Conservation (phyloP, 192 early-diverging fungal genomes). For the Rhizophagus clarus region DNA sequence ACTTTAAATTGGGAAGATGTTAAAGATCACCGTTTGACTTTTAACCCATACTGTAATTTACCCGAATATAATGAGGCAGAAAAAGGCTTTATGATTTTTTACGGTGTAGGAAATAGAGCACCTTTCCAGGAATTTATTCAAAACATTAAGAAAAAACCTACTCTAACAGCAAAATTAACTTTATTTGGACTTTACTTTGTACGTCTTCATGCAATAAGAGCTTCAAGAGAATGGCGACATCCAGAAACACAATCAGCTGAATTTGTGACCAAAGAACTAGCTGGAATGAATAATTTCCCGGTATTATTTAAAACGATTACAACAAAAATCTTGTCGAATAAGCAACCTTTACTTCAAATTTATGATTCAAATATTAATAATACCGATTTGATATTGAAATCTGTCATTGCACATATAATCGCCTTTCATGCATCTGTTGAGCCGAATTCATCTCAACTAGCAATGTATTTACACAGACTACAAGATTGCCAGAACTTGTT, state of each 20-base stretch:
- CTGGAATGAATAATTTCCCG: neutral
- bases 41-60: slow-evolving; percentile 22
- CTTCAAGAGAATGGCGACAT: slow-evolving; percentile 22
- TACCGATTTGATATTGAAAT: slow-evolving; percentile 22
- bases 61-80: slow-evolving; percentile 7
- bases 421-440: slow-evolving; percentile 10
- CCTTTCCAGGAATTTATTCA: neutral
- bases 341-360: slow-evolving; percentile 13
- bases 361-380: neutral
- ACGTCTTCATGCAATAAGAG: slow-evolving; percentile 8
- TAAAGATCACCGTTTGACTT: slow-evolving; percentile 16
- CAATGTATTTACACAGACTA: slow-evolving; percentile 12
- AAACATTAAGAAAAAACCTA: neutral
- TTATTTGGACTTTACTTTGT: slow-evolving; percentile 15
- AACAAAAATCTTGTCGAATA: neutral
- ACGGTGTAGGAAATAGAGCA: neutral
- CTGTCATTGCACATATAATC: slow-evolving; percentile 26
- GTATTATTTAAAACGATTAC: neutral
- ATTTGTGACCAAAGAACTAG: slow-evolving; percentile 3
- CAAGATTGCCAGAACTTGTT: neutral
- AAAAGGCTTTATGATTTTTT: neutral
- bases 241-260: neutral
- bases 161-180: neutral
- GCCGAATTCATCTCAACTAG: slow-evolving; percentile 3
- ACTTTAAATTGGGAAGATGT: slow-evolving; percentile 12